phyloP scores from a whole-genome alignment of 2,329 filamentous ascomycete genomes.

The Fonsecaea nubica region DNA sequence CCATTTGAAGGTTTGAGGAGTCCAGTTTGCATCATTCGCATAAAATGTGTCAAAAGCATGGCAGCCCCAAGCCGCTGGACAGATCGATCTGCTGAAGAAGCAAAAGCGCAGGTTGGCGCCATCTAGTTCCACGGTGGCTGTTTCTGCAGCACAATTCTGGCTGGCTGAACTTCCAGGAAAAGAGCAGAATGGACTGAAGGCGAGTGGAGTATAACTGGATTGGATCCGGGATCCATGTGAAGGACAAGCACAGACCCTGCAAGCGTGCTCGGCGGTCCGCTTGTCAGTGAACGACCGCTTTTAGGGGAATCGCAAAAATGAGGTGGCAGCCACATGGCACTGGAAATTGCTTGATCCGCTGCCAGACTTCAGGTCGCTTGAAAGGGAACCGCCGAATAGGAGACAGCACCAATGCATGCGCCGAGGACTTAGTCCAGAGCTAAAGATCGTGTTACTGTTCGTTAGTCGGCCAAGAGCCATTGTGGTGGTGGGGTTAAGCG shows the following conservation, averaged over 20 bases:
- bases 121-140: conserved; percentile 18
- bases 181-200: conserved; percentile 12
- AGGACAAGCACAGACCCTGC: conserved; percentile 23
- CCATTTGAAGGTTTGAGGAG: not conserved
- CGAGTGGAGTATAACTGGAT: conserved; percentile 8
- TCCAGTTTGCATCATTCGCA: not conserved
- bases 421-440: conserved; percentile 19
- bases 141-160: conserved; percentile 20
- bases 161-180: conserved; percentile 33
- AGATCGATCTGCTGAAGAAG: conserved; percentile 22
- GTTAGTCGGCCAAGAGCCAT: not conserved
- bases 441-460: conserved; percentile 12
- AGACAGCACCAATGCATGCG: conserved; percentile 9
- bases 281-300: not conserved
- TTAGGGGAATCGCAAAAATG: conserved; percentile 20
- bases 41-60: conserved; percentile 17
- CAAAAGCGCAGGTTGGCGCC: conserved; percentile 1
- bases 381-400: conserved; percentile 20
- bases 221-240: conserved; percentile 2
- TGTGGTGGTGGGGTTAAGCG: not conserved
- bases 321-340: conserved; percentile 38
- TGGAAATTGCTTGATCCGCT: conserved; percentile 40
- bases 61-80: conserved; percentile 16
- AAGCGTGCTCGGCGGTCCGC: conserved; percentile 3
- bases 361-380: conserved; percentile 17